Evolutionary conservation across 495 filamentous ascomycete genomes (phyloP).

Genomic region (Neurospora hispaniola): DNA sequence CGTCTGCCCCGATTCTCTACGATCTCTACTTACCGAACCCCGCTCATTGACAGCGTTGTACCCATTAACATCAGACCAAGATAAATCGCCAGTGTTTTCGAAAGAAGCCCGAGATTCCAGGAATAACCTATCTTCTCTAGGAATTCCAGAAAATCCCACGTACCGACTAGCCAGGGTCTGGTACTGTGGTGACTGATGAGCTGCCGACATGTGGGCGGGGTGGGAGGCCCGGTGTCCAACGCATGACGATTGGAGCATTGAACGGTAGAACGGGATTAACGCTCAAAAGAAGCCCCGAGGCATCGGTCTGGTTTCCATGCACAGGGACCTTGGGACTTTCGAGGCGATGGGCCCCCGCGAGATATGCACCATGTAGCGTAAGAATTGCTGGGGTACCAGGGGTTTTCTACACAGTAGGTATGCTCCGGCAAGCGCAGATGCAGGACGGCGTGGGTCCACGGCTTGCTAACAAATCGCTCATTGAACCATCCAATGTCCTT

Average conservation of each 20-base stretch:
- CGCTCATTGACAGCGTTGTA: not conserved
- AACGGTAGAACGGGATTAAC: not conserved
- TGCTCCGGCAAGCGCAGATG: not conserved
- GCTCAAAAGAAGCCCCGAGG: not conserved
- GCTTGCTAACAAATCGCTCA: not conserved
- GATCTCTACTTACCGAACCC: not conserved
- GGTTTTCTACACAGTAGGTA: not conserved
- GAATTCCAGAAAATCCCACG: not conserved
- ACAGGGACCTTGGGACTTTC: not conserved
- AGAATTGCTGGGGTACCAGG: not conserved
- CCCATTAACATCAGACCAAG: not conserved
- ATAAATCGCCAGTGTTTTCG: not conserved
- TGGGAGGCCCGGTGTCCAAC: not conserved
- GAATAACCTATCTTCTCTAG: not conserved
- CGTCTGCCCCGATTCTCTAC: not conserved
- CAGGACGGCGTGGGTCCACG: not conserved
- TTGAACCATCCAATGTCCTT: not conserved
- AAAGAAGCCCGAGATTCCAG: not conserved
- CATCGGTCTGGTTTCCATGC: not conserved
- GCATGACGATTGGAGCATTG: not conserved
- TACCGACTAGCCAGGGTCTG: not conserved
- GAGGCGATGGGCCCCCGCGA: not conserved
- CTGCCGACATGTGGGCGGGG: not conserved
- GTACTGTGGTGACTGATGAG: not conserved
- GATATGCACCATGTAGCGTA: not conserved